Base-by-base conservation (phyloP, 352 stramenopile species). In the Phytophthora rubi region DNA sequence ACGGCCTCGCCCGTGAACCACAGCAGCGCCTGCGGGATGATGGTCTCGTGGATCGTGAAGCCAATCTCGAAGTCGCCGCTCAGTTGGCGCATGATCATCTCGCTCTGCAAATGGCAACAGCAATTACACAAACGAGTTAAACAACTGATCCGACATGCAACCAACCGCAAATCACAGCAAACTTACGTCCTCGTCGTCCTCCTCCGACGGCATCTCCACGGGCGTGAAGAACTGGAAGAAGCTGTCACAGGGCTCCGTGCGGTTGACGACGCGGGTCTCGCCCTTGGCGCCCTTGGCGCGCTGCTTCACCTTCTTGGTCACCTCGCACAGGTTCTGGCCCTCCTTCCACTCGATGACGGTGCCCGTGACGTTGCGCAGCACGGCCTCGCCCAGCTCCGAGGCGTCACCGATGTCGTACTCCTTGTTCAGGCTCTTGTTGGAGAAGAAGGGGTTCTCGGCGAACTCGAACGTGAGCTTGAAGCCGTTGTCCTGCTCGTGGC, bases 221-320 rank as follows among this genome's bases (percentile, higher is more conserved):
- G 85, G 85, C 51, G 85, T 88, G 68, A 95, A 95, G 70, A 95
- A 92, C 75, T 93, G 86, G 74, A 95, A 95, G 66, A 95, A 95
- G 70, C 85, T 93, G 47, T 95, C 88, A 73, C 86, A 94, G 16
- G 86, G 82, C 71, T 95, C 88, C 5, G 86, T 91, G 69, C 86
- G 86, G 69, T 68, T 91, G 18, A 95, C 75, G 12, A 95, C 83
- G 62, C 88, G 88, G 21, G 86, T 90, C 55, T 90, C 83, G 35
- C 83, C 77, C 76, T 90, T 91, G 58, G 79, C 85, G 51, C 83
- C 86, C 82, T 94, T 94, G 47, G 88, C 78, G 61, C 86, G 86
- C 74, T 95, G 88, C 76, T 94, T 95, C 53, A 95, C 86, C 78
- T 95, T 95, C 76, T 94, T 94, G 45, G 83, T 92, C 26, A 92